Base-by-base conservation (phyloP, 352 stramenopile species). In the Phytophthora macrochlamydospora region DNA sequence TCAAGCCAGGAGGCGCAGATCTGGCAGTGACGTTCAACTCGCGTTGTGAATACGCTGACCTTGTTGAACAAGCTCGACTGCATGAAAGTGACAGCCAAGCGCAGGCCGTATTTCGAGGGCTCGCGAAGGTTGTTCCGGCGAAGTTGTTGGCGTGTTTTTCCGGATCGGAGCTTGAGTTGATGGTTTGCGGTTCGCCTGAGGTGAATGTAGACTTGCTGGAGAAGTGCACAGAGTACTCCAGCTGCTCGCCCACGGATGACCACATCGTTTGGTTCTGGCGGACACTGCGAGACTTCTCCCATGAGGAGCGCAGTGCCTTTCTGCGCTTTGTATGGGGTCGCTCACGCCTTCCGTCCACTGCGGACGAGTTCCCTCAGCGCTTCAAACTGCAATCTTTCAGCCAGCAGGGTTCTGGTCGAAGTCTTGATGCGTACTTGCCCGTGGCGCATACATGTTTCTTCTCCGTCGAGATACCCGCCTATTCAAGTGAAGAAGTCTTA, bases 381-480 rank as follows among this genome's bases (percentile, higher is more conserved):
- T 97, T 98, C 73, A 98, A 98, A 74, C 73, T 98, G 29, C 93
- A 95, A 59, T 95, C 78, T 24, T 97, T 93, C 63, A 89, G 78
- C 58, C 94, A 89, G 35, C 74, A 81, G 56, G 69, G 73, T 28
- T 63, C 70, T 42, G 62, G 62, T 62, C 56, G 67, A 50, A 71
- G 62, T 44, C 56, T 79, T 54, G 90, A 98, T 59, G 77, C 75
- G 13, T 98, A 98, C 65, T 79, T 99, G 42, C 97, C 97, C 6
- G 97, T 98, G 62, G 92, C 97, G 29, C 97, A 98, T 65, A 99
- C 98, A n/a, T 99, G 98, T 71, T 99, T 99, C 80, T 99, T 99
- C 71, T 96, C 92, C 5, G 79, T 99, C 33, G 95, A 97, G 33
- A 66, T 99, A 28, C 97, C 98, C 13, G 67, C 87, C 42, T 99